Percentiles rank a stretch among this genome's conserved stretches.
Conservation (phyloP, 768 basidiomycete genomes). For the Cystoderma amianthinum region DNA sequence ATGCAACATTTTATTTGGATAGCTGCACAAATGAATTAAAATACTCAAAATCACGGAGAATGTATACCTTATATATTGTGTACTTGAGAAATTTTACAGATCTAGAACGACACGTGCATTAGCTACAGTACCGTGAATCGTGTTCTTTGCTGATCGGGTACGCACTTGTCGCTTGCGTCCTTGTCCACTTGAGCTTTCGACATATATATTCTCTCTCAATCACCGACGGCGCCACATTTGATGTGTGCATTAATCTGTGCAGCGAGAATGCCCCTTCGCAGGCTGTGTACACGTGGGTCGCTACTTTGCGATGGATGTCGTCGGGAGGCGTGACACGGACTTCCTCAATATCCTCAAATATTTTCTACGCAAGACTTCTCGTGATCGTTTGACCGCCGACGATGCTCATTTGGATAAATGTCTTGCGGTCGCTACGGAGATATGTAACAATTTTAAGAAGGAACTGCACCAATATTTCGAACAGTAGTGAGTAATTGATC, state of each 20-base stretch:
- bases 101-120: too few species aligned
- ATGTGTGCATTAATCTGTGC: too few species aligned
- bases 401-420: neutral
- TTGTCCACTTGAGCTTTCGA: constrained; percentile 4
- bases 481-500: neutral
- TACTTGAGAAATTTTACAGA: too few species aligned
- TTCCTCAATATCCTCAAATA: neutral
- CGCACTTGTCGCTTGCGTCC: constrained; percentile 2
- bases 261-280: constrained; percentile 30
- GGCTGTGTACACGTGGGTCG: constrained; percentile 20
- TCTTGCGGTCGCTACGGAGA: neutral
- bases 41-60: too few species aligned
- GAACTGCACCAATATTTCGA: neutral
- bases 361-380: too few species aligned
- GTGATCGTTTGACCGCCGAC: too few species aligned
- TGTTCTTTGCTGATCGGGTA: neutral
- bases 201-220: neutral
- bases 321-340: neutral
- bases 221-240: constrained; percentile 2
- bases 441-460: neutral
- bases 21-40: too few species aligned
- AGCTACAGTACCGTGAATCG: constrained; percentile 3
- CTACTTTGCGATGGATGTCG: neutral
- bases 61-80: too few species aligned
- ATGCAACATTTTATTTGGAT: too few species aligned